These are phyloP conservation scores for Nigrospora oryzae DNA, from an alignment of 2,329 filamentous ascomycete species.

Conservation along the genomic window DNA sequence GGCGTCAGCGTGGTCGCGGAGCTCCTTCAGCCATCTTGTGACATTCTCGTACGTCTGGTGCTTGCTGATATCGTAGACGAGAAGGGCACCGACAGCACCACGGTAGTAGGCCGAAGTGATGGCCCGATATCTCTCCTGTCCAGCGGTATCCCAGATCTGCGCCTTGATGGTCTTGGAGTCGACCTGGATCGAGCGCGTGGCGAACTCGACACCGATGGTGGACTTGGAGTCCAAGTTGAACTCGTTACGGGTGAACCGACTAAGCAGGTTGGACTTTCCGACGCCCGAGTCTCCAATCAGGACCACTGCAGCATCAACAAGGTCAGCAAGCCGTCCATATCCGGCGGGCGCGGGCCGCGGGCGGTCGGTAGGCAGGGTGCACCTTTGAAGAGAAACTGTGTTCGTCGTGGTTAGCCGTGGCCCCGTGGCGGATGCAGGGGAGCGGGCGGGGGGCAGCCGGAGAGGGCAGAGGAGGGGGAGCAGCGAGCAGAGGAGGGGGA, in stretches of 20 bases:
- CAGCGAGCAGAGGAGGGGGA: slow-evolving; percentile 10
- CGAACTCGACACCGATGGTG: slow-evolving; percentile 98
- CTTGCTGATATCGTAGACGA: slow-evolving; percentile 99
- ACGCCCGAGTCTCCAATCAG: slow-evolving; percentile 98
- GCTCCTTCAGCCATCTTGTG: slow-evolving; percentile 96
- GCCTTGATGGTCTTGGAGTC: slow-evolving; percentile 99
- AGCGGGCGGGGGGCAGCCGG: slow-evolving; percentile 6
- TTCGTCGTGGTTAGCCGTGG: slow-evolving; percentile 23
- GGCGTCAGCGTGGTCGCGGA: slow-evolving; percentile 93
- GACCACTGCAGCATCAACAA: slow-evolving; percentile 57
- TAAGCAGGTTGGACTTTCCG: slow-evolving; percentile 99
- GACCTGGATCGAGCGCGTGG: slow-evolving; percentile 96
- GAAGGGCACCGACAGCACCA: slow-evolving; percentile 90
- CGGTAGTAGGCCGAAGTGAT: slow-evolving; percentile 99
- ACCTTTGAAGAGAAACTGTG: slow-evolving; percentile 99
- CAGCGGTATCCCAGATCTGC: slow-evolving; percentile 99
- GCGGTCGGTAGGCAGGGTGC: slow-evolving; percentile 19
- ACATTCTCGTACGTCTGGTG: slow-evolving; percentile 99
- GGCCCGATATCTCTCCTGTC: slow-evolving; percentile 96
- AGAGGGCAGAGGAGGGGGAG: slow-evolving; percentile 12
- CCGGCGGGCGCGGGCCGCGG: slow-evolving; percentile 16
- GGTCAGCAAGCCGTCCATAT: slow-evolving; percentile 20
- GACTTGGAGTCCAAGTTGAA: slow-evolving; percentile 99
- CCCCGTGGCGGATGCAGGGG: slow-evolving; percentile 4
- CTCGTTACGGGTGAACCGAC: slow-evolving; percentile 98